Evolutionary conservation across 1,139 yeast genomes (phyloP).

Genomic region (Debaryomycetaceae sp.): DNA sequence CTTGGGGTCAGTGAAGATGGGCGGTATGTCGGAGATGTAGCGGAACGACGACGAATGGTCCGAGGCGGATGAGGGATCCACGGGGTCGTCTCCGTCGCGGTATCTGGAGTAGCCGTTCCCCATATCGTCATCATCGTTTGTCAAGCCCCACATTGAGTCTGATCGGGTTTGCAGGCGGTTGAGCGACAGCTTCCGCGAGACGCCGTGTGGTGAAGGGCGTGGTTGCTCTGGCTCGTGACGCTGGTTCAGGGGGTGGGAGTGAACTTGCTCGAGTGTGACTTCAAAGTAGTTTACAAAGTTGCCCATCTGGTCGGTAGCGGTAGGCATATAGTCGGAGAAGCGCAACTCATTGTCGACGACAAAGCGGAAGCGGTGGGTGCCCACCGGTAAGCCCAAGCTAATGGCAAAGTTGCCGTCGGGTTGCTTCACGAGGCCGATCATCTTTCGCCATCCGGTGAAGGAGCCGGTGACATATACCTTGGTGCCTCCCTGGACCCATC

Average conservation of each 20-base stretch:
- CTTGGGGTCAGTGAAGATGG: conserved; percentile 74
- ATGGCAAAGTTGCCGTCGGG: conserved; percentile 28
- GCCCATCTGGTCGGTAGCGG: conserved; percentile 44
- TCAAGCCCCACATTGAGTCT: conserved; percentile 47
- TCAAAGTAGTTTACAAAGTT: conserved; percentile 40
- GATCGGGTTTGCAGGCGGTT: conserved; percentile 18
- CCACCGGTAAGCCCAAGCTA: conserved; percentile 36
- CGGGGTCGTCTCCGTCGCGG: conserved; percentile 51
- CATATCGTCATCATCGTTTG: conserved; percentile 66
- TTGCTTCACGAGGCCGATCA: conserved; percentile 43
- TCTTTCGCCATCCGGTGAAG: conserved; percentile 41
- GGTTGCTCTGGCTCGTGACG: conserved; percentile 5
- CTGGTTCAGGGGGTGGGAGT: conserved; percentile 12
- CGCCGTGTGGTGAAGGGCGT: neutral
- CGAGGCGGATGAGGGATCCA: conserved; percentile 7
- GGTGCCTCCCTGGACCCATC: conserved; percentile 91
- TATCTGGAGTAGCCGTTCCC: conserved; percentile 72
- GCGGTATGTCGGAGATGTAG: conserved; percentile 70
- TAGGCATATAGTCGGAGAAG: conserved; percentile 35
- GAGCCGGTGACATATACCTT: conserved; percentile 56
- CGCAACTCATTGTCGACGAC: conserved; percentile 38
- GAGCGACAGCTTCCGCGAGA: conserved; percentile 6
- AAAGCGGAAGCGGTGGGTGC: conserved; percentile 38
- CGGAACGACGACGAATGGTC: conserved; percentile 15
- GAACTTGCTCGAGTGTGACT: conserved; percentile 33